Percentiles rank a stretch among this genome's conserved stretches.
Conservation (phyloP, 2,329 filamentous ascomycete species). For the Trichoderma hamatum region DNA sequence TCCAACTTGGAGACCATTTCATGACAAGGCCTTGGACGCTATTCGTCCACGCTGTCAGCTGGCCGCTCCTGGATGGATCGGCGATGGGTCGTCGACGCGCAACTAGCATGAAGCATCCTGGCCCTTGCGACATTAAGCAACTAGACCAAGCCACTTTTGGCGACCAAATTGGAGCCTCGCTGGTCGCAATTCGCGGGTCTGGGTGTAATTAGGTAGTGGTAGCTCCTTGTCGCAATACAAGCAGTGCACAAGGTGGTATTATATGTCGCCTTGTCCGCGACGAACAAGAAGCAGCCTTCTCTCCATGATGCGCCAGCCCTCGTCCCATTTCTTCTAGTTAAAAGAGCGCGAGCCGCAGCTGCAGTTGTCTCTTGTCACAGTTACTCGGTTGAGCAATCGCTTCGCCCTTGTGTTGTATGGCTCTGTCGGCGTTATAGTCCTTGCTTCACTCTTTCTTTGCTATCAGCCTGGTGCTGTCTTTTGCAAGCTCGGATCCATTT, state of each 20-base stretch:
- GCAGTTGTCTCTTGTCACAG: constrained; percentile 11
- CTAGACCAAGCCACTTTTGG: constrained; percentile 21
- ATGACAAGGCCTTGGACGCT: constrained; percentile 14
- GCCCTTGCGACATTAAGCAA: constrained; percentile 26
- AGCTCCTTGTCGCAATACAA: constrained; percentile 26
- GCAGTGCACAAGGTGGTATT: neutral
- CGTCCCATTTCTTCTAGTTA: constrained; percentile 10
- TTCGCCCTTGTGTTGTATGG: constrained; percentile 15
- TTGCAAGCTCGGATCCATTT: constrained; percentile 7
- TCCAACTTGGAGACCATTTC: neutral
- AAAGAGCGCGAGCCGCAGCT: constrained; percentile 12
- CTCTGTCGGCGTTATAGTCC: constrained; percentile 19
- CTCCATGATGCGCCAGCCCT: constrained; percentile 24
- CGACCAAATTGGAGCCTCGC: constrained; percentile 16
- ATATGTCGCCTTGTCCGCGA: constrained; percentile 21
- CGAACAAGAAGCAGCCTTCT: constrained; percentile 14
- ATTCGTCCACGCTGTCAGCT: constrained; percentile 18
- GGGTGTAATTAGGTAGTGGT: constrained; percentile 24
- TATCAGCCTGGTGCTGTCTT: constrained; percentile 23
- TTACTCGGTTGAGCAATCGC: constrained; percentile 6
- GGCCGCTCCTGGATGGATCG: constrained; percentile 19
- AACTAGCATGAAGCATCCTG: constrained; percentile 21
- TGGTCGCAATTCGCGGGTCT: constrained; percentile 26
- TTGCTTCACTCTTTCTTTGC: neutral
- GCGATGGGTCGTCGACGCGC: constrained; percentile 23